Conservation (phyloP, 2,329 filamentous ascomycete genomes). For the Fusarium camptoceras region DNA sequence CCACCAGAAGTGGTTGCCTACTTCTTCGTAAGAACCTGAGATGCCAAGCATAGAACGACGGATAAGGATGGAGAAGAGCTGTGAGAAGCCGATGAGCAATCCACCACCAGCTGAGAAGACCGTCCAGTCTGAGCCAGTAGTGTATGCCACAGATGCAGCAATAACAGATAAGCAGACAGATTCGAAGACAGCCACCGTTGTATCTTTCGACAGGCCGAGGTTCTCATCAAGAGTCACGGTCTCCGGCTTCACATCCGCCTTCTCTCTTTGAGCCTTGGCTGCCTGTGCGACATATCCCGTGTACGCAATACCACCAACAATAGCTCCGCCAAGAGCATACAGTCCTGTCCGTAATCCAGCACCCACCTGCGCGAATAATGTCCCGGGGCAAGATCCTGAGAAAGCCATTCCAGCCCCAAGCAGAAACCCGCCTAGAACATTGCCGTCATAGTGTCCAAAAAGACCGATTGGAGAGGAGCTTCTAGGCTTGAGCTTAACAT, state of each 20-base stretch:
- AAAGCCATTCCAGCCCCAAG: slow-evolving; percentile 75
- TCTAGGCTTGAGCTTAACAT: slow-evolving; percentile 60
- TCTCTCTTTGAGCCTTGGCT: slow-evolving; percentile 47
- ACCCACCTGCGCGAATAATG: slow-evolving; percentile 70
- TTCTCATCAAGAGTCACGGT: slow-evolving; percentile 54
- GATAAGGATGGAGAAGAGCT: slow-evolving; percentile 66
- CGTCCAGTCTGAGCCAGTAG: slow-evolving; percentile 35
- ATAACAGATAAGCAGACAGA: slow-evolving; percentile 56
- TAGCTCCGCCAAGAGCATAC: slow-evolving; percentile 65
- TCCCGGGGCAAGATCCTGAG: slow-evolving; percentile 74
- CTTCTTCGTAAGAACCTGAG: slow-evolving; percentile 71
- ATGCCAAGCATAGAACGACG: slow-evolving; percentile 69
- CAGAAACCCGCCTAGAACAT: slow-evolving; percentile 71
- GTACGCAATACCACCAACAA: slow-evolving; percentile 67
- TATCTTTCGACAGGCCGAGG: slow-evolving; percentile 54
- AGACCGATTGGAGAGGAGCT: slow-evolving; percentile 64
- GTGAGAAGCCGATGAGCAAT: slow-evolving; percentile 67
- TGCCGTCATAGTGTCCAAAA: slow-evolving; percentile 70
- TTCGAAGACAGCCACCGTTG: slow-evolving; percentile 58
- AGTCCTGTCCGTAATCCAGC: slow-evolving; percentile 63
- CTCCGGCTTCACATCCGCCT: slow-evolving; percentile 43
- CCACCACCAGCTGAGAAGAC: slow-evolving; percentile 66
- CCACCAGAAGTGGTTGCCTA: slow-evolving; percentile 66
- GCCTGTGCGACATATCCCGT: slow-evolving; percentile 56
- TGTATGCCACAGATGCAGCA: slow-evolving; percentile 51